phyloP scores from a whole-genome alignment of 305 asterid species.

The Galium porrigens region DNA sequence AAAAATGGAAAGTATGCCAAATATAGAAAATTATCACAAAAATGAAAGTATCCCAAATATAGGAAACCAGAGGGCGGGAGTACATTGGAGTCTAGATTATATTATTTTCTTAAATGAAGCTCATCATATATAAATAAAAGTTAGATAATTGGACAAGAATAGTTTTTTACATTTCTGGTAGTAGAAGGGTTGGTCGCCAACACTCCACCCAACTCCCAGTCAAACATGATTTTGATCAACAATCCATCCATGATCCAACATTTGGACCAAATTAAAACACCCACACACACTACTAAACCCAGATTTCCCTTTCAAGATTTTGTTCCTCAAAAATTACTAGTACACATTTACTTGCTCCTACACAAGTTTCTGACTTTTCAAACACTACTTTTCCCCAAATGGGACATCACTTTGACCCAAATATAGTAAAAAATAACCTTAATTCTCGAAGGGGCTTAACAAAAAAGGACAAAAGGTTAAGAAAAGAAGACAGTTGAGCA shows the following conservation, averaged over 20 bases:
- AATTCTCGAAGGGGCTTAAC: background rate
- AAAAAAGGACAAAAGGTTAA: background rate
- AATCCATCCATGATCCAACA: slow-evolving; percentile 7
- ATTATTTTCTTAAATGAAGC: too few species aligned
- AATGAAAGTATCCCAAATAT: too few species aligned
- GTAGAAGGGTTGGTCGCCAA: slow-evolving; percentile 22
- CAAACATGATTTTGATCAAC: slow-evolving; percentile 17
- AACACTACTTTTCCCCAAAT: background rate
- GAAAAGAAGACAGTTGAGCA: background rate
- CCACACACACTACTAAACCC: background rate
- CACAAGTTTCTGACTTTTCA: background rate
- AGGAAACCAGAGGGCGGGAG: too few species aligned
- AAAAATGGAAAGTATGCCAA: too few species aligned
- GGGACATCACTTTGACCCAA: background rate
- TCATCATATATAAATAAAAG: too few species aligned
- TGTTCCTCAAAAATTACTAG: background rate
- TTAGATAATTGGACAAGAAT: background rate
- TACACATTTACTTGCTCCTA: background rate
- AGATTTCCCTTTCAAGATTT: slow-evolving; percentile 4
- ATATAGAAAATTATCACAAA: too few species aligned
- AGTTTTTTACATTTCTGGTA: background rate
- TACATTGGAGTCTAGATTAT: too few species aligned
- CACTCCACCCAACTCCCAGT: slow-evolving; percentile 19
- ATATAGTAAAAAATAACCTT: background rate
- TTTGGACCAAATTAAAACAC: background rate